These are phyloP conservation scores for Didymella segeticola DNA, from an alignment of 2,329 filamentous ascomycete species.

Conservation along the genomic window DNA sequence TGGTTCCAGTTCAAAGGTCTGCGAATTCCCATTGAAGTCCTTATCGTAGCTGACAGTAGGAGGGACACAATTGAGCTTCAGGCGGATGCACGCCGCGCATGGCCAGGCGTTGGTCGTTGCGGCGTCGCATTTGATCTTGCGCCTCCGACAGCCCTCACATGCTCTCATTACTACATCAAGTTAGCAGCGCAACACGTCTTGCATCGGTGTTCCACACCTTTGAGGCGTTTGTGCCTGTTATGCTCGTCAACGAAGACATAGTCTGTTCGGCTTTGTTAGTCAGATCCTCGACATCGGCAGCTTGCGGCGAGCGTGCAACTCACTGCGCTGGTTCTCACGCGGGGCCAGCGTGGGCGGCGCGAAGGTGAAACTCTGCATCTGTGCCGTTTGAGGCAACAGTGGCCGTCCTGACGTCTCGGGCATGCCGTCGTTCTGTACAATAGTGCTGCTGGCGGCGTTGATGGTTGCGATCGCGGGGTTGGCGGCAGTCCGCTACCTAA, in stretches of 20 bases:
- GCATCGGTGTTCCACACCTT: constrained; percentile 65
- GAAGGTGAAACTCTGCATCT: constrained; percentile 80
- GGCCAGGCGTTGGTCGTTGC: constrained; percentile 98
- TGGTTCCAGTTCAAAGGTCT: constrained; percentile 52
- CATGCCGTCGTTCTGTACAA: constrained; percentile 53
- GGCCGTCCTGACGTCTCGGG: constrained; percentile 68
- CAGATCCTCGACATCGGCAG: constrained; percentile 1
- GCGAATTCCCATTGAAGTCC: constrained; percentile 52
- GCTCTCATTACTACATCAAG: constrained; percentile 82
- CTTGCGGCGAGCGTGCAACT: constrained; percentile 44
- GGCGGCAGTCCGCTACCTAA: constrained; percentile 37
- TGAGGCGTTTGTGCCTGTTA: constrained; percentile 94
- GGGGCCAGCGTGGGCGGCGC: constrained; percentile 69
- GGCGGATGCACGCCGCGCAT: constrained; percentile 87
- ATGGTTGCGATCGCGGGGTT: constrained; percentile 42
- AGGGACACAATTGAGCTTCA: constrained; percentile 92
- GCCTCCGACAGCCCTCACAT: constrained; percentile 90
- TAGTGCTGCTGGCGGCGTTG: constrained; percentile 23
- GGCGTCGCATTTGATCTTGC: constrained; percentile 98
- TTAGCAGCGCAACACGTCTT: constrained; percentile 29
- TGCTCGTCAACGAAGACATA: constrained; percentile 99
- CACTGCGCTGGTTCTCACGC: constrained; percentile 85
- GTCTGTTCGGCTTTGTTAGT: constrained; percentile 62
- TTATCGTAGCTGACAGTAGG: constrained; percentile 82
- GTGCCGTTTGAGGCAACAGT: constrained; percentile 70